phyloP scores from a whole-genome alignment of 345 rosid genomes.

The Citrus australasica region DNA sequence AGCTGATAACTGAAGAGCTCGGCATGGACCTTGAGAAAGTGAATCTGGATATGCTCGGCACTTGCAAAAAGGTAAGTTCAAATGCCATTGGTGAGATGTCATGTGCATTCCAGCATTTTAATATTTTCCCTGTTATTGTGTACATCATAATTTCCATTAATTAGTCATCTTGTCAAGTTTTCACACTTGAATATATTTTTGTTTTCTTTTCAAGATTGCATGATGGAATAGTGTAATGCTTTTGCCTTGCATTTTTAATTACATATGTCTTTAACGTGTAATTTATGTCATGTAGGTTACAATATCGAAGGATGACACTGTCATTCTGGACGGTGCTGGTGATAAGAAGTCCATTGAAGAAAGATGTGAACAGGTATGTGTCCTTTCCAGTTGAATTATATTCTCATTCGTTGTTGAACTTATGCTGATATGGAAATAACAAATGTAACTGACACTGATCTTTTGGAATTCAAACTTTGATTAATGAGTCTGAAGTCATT shows the following conservation, averaged over 20 bases:
- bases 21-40: conserved; percentile 94
- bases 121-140: neutral
- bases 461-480: neutral
- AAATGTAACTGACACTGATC: no score
- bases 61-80: conserved; percentile 77
- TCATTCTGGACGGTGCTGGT: conserved; percentile 95
- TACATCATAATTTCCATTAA: neutral
- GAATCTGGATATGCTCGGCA: conserved; percentile 77
- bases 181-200: neutral
- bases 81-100: neutral
- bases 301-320: conserved; percentile 87
- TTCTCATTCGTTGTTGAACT: neutral
- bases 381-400: neutral
- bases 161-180: neutral
- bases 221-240: neutral
- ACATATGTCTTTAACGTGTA: neutral
- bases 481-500: neutral
- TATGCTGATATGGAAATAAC: no score
- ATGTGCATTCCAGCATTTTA: neutral
- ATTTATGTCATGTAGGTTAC: conserved; percentile 42
- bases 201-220: neutral
- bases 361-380: conserved; percentile 81
- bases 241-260: neutral
- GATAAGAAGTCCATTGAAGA: conserved; percentile 82
- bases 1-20: conserved; percentile 93